Conservation (phyloP, 306 rosid species). For the Lagenaria siceraria region DNA sequence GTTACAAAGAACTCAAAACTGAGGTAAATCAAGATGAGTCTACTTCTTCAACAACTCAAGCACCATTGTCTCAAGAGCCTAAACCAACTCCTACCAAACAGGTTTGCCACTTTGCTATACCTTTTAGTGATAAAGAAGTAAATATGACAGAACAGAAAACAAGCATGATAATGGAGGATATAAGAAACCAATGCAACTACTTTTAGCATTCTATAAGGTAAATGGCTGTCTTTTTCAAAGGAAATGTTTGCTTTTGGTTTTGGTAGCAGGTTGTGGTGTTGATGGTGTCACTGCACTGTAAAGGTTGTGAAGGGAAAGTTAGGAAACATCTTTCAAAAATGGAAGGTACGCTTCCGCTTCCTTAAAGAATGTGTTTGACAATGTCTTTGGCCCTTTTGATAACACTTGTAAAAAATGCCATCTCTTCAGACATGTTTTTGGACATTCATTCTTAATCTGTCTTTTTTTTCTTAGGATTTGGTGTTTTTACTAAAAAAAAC, state of each 20-base stretch:
- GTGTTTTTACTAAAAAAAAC: background rate
- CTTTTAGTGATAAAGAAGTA: background rate
- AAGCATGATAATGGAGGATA: background rate
- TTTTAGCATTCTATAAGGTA: background rate
- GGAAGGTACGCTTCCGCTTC: slow-evolving; percentile 30
- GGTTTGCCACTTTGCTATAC: background rate
- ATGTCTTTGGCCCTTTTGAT: background rate
- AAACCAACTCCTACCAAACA: slow-evolving; percentile 5
- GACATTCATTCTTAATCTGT: background rate
- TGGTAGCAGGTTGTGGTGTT: slow-evolving; percentile 41
- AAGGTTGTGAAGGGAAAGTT: slow-evolving; percentile 60
- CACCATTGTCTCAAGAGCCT: background rate
- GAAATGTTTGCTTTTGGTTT: background rate
- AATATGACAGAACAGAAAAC: background rate
- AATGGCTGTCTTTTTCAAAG: background rate
- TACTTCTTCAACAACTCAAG: background rate
- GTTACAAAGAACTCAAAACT: background rate
- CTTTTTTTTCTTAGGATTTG: background rate
- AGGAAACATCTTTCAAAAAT: slow-evolving; percentile 58
- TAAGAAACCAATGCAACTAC: background rate
- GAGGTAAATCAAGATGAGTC: background rate
- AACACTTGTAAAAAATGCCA: background rate
- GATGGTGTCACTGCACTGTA: slow-evolving; percentile 61
- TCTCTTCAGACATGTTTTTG: background rate
- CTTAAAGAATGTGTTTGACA: background rate